phyloP scores from a whole-genome alignment of 2,329 filamentous ascomycete species.

The Penicillium sp. region DNA sequence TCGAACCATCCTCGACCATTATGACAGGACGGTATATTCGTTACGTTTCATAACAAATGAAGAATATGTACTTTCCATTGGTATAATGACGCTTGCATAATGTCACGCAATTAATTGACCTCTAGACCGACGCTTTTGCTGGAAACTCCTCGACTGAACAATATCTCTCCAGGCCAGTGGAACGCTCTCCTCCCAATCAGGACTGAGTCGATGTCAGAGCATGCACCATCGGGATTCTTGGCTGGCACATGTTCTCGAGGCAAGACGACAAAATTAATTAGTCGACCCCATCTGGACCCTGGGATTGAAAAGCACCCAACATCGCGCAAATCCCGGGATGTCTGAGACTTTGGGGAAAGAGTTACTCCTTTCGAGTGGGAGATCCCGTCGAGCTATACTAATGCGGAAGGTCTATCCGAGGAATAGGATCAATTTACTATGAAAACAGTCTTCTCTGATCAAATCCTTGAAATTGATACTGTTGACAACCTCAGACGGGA shows the following conservation, averaged over 20 bases:
- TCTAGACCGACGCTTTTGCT: background rate
- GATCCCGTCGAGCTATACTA: conserved; percentile 1
- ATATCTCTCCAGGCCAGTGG: background rate
- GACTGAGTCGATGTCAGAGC: conserved; percentile 8
- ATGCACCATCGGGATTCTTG: background rate
- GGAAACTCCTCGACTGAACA: background rate
- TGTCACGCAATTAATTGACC: conserved; percentile 6
- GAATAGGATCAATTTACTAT: background rate
- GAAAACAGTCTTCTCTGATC: background rate
- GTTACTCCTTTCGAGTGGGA: conserved; percentile 2
- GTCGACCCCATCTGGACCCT: conserved; percentile 9
- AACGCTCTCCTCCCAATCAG: conserved; percentile 6
- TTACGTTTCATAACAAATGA: too few relatives aligned
- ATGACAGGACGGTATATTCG: too few relatives aligned
- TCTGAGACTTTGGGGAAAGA: background rate
- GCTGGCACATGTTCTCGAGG: background rate
- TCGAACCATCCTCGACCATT: background rate
- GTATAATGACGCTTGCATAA: background rate
- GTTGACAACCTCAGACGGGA: too few relatives aligned
- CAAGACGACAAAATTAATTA: conserved; percentile 6
- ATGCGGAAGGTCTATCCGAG: conserved; percentile 13
- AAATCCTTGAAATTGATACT: too few relatives aligned
- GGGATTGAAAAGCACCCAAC: background rate
- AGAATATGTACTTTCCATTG: too few relatives aligned
- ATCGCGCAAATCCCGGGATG: background rate